Conservation (phyloP, 2,329 filamentous ascomycete genomes). For the Metarhizium anisopliae region DNA sequence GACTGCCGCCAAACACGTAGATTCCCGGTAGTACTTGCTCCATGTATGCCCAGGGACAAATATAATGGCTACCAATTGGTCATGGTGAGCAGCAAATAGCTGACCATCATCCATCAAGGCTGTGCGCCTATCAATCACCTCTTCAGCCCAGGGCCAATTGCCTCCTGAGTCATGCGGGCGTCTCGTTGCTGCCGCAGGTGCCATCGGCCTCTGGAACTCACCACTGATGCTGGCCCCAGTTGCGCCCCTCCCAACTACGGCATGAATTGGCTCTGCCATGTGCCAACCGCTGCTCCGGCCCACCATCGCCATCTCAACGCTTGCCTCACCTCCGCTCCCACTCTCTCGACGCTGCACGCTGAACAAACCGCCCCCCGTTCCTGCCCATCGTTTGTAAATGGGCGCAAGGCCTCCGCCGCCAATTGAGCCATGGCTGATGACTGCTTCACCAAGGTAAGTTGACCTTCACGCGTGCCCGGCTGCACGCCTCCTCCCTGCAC, state of each 20-base stretch:
- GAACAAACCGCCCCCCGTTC: neutral
- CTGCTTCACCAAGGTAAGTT: slow-evolving; percentile 35
- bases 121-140: no score
- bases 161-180: no score
- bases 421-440: slow-evolving; percentile 40
- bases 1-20: no score
- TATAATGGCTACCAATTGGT: no score
- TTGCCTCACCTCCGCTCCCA: neutral
- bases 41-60: no score
- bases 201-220: no score
- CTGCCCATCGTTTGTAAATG: slow-evolving; percentile 25
- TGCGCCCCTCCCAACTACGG: neutral
- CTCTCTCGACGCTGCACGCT: neutral
- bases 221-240: no score
- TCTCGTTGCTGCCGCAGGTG: no score
- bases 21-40: no score
- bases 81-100: no score
- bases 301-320: neutral
- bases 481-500: neutral
- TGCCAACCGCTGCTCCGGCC: neutral
- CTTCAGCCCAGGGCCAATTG: no score
- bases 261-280: neutral
- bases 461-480: slow-evolving; percentile 5
- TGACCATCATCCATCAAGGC: no score
- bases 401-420: slow-evolving; percentile 30